Percentiles rank a stretch among this genome's conserved stretches.
phyloP scores from a whole-genome alignment of 495 filamentous ascomycete genomes.

The Emericellopsis terricola region DNA sequence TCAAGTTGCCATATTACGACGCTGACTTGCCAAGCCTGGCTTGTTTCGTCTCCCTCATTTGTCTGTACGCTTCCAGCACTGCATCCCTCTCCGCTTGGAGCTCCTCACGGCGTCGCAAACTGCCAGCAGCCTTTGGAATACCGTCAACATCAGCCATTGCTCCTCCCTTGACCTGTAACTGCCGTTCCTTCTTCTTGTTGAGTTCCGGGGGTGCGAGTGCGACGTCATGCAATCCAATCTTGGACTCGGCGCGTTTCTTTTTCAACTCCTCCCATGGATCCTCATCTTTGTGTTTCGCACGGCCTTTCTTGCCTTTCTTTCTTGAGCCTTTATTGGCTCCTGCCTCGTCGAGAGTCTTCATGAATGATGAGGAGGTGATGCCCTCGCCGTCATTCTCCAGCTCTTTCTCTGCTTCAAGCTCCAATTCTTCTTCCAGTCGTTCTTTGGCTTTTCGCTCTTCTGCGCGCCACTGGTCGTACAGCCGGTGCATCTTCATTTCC shows the following conservation, averaged over 20 bases:
- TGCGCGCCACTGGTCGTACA: constrained; percentile 68
- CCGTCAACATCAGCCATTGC: constrained; percentile 54
- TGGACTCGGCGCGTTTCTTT: constrained; percentile 36
- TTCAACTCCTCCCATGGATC: constrained; percentile 74
- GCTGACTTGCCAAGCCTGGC: too few relatives aligned
- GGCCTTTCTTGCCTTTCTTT: constrained; percentile 33
- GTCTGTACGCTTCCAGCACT: constrained; percentile 68
- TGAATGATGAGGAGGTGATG: constrained; percentile 13
- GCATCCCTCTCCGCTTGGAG: constrained; percentile 52
- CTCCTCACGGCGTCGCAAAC: constrained; percentile 68
- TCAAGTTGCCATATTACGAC: too few relatives aligned
- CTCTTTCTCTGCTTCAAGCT: constrained; percentile 47
- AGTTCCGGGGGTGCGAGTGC: constrained; percentile 68
- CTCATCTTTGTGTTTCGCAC: constrained; percentile 21
- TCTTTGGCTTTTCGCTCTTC: constrained; percentile 38
- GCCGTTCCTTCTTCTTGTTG: constrained; percentile 9
- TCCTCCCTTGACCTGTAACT: constrained; percentile 25
- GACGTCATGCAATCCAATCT: constrained; percentile 55
- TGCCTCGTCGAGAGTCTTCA: constrained; percentile 28
- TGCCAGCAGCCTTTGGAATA: constrained; percentile 60
- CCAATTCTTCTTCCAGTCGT: constrained; percentile 38
- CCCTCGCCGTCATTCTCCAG: constrained; percentile 41
- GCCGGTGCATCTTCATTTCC: constrained; percentile 61
- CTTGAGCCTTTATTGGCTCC: constrained; percentile 12
- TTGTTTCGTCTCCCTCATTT: constrained; percentile 48